Conservation (phyloP, 2,329 filamentous ascomycete genomes). For the Ophiostoma tasmaniense region DNA sequence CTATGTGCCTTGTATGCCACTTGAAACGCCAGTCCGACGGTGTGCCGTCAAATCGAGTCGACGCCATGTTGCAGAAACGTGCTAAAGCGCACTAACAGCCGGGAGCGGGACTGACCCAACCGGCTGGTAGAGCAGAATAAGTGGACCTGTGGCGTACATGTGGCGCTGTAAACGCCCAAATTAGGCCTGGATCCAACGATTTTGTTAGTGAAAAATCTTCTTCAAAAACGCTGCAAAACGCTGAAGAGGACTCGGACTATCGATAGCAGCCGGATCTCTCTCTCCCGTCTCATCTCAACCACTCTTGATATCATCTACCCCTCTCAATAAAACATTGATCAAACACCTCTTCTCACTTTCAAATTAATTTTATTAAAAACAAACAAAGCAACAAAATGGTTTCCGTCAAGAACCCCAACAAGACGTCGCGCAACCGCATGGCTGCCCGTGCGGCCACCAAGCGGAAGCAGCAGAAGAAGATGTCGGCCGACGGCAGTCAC, state of each 20-base stretch:
- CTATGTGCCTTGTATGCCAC: background rate
- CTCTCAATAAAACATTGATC: background rate
- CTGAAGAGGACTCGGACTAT: background rate
- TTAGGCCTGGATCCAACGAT: background rate
- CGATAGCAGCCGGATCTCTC: conserved; percentile 3
- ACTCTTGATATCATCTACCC: background rate
- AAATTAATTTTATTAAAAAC: background rate
- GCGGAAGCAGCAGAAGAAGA: conserved; percentile 37
- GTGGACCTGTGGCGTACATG: background rate
- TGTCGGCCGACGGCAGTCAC: conserved; percentile 27
- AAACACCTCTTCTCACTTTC: background rate
- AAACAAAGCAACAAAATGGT: conserved; percentile 36
- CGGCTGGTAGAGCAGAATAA: background rate
- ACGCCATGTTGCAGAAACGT: conserved; percentile 19
- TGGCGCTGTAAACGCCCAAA: background rate
- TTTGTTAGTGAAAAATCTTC: conserved; percentile 7
- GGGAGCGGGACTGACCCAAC: background rate
- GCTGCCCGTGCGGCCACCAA: conserved; percentile 38
- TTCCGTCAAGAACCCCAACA: conserved; percentile 52
- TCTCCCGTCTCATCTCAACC: background rate
- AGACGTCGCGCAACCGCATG: conserved; percentile 45
- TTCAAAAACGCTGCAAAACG: background rate
- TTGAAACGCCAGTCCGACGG: background rate
- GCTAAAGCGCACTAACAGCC: conserved; percentile 14
- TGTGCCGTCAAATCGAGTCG: background rate